Base-by-base conservation (phyloP, 73 alveolate genomes). In the Effrenium voratum region DNA sequence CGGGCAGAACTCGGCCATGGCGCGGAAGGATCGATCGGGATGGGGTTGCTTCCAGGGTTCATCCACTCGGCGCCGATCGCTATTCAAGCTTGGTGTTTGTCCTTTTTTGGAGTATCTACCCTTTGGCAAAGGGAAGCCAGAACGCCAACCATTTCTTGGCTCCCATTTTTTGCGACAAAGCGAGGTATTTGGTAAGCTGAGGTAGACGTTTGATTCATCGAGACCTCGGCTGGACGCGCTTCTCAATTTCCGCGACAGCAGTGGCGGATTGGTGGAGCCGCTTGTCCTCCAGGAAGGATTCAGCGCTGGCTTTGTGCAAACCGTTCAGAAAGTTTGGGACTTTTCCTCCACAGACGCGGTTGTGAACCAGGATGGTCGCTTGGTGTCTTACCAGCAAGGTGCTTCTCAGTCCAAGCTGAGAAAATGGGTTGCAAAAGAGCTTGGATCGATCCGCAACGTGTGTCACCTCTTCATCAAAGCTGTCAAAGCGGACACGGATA, bases 391-490 rank as follows among this genome's bases (percentile, higher is more conserved):
- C 44, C 28, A 44, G 66, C 50, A 79, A n/a, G 6, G 28, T 1
- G 66, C 43, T n/a, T 1, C 43, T 26, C 60, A 50, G 24, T 50
- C 44, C 10, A 50, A 59, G 34, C 34, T 81, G 40, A 57, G 76
- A 43, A 49, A 49, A 8, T 36, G 63, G 55, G 41, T 81, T 12
- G 92, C 92, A 36, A 41, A 13, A 15, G 92, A 81, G 52, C 38
- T 81, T 30, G 92, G 55, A 26, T 81, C 92, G 47, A 81, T 81
- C 32, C 92, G 41, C 5, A 81, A 81, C 52, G 92, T 81, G 44
- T 81, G 76, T 75, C 41, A 43, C 13, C 75, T 46, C 19, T 81
- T 81, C 52, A 15, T 81, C 76, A 30, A 47, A 22, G 92, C 92
- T 2, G 40, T 81, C 32, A 46, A 75, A 6, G 92, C 92, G 6